These are phyloP conservation scores for Umbelopsis sp. DNA, from an alignment of 371 early-diverging fungal species.

Conservation along the genomic window DNA sequence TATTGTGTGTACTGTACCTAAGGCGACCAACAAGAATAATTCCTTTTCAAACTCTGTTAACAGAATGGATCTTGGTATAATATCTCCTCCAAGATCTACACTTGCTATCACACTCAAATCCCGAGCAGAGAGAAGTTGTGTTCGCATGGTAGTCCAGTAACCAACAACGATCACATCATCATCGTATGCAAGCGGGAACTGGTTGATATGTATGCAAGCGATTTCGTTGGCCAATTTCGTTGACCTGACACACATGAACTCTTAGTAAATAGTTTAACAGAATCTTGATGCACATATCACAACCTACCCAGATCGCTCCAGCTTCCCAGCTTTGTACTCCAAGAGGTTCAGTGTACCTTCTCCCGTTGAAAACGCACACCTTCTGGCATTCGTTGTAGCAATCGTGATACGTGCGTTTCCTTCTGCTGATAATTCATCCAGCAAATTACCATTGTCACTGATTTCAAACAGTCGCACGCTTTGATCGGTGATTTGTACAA, in stretches of 20 bases:
- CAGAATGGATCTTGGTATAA: constrained; percentile 81
- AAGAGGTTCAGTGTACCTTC: constrained; percentile 47
- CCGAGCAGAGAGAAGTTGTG: constrained; percentile 66
- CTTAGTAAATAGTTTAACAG: too few species aligned
- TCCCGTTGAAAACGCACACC: constrained; percentile 69
- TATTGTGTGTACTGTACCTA: constrained; percentile 53
- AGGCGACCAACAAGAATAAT: constrained; percentile 77
- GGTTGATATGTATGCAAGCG: constrained; percentile 75
- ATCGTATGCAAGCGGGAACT: constrained; percentile 31
- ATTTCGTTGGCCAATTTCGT: constrained; percentile 65
- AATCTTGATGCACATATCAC: not conserved
- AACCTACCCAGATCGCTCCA: not conserved
- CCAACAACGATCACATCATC: constrained; percentile 71
- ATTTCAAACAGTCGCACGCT: not conserved
- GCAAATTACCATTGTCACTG: constrained; percentile 24
- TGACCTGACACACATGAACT: not conserved
- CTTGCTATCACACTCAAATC: constrained; percentile 51
- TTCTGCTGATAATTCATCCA: constrained; percentile 63
- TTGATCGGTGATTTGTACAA: constrained; percentile 50
- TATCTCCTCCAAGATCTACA: constrained; percentile 58
- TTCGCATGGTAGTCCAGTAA: constrained; percentile 75
- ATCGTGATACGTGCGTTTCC: constrained; percentile 54
- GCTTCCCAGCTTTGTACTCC: constrained; percentile 21
- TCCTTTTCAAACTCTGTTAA: constrained; percentile 74
- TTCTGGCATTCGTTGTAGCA: constrained; percentile 63